Percentiles rank a stretch among this genome's conserved stretches.
Conservation (phyloP, 139 green algal genomes). For the Closterium sp. region DNA sequence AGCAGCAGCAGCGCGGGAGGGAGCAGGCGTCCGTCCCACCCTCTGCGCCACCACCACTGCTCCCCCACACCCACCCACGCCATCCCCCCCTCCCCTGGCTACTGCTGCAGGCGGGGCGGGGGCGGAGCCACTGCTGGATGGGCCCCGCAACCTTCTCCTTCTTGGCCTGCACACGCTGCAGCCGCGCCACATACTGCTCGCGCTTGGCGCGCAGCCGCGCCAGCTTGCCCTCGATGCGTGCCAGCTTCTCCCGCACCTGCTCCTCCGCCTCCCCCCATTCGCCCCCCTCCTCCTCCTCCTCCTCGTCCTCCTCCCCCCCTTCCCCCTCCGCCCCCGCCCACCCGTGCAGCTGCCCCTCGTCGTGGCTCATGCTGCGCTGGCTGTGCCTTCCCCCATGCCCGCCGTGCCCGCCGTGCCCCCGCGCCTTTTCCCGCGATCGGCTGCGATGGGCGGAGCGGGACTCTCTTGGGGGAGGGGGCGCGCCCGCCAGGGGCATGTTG, state of each 20-base stretch:
- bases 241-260: background rate
- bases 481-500: background rate
- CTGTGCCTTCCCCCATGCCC: background rate
- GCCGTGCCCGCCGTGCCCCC: background rate
- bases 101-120: too few relatives aligned
- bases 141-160: too few relatives aligned
- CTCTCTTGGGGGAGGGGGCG: background rate
- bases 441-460: background rate
- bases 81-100: too few relatives aligned
- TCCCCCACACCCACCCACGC: too few relatives aligned
- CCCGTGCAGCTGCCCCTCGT: background rate
- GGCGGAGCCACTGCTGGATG: too few relatives aligned
- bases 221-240: background rate
- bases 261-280: background rate
- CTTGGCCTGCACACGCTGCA: too few relatives aligned
- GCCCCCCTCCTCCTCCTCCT: background rate
- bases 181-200: background rate
- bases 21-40: background rate
- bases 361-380: background rate
- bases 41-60: background rate
- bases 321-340: background rate
- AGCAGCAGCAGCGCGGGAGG: background rate
- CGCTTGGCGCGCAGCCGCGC: background rate
- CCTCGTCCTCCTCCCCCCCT: background rate
- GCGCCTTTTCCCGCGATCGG: background rate